Evolutionary conservation across 768 basidiomycete species (phyloP), one percentile per base, ranked within the genome.

Genomic region (Botryobasidium botryosum): DNA sequence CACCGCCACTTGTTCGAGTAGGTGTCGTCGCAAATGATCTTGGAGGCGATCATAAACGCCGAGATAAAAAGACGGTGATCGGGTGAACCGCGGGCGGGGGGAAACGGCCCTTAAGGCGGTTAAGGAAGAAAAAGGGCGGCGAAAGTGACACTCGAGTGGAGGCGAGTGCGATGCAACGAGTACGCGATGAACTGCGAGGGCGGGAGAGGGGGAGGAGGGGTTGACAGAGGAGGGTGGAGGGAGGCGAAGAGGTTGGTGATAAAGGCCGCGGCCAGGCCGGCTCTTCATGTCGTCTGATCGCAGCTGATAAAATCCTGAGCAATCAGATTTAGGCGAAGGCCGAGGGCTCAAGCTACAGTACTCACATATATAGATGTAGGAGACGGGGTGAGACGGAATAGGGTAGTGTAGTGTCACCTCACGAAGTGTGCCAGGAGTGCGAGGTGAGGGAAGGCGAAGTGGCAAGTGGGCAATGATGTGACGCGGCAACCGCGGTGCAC

Each of bases 1-100:
- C 75, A 73, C 87, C 87, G 90, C 0, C 79, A 83, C 57, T 87
- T 86, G 70, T 90, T 90, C 10, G 81, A 85, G 59, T 90, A 91
- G 0, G 85, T 90, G 54, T 90, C 87, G 64, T 91, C 86, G 62
- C 86, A 88, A 40, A 87, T 80, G n/a, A 88, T 80, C 56, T 87
- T 87, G 7, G 77, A 79, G 2, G 83, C 75, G 56, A 90, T 84
- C 86, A 91, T 91, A 60, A 87, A 86, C 0, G 86, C 85, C 1
- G 84, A 86, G 36, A 91, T 82, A 63, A 88, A 90, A 12, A 94
- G 64, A 0, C 86, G 72, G 57, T 94, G 86, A 18, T 87, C 87
- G 0, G 83, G 86, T 1, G 84, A 87, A 8, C 88, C 87, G 23
- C 82, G 74, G 5, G 86, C 87, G 5, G 85, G 81, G 86, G 87